Base-by-base conservation (phyloP, 2,329 filamentous ascomycete genomes). In the Aaosphaeria pasadenensis region DNA sequence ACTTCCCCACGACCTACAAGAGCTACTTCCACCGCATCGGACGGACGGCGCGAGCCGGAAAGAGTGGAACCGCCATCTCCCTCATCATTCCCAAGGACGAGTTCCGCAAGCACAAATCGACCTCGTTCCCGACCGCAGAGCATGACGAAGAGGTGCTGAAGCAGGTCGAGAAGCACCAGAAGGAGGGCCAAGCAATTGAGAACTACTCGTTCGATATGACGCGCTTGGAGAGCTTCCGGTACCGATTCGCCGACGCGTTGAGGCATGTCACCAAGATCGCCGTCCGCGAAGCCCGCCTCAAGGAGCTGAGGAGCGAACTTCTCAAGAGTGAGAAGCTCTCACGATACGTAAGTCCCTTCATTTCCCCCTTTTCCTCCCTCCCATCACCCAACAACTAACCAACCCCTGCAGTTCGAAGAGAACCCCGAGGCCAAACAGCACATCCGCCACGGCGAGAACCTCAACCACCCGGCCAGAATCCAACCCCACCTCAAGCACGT, bases 21-120 rank as follows among this genome's bases (percentile, higher is more conserved):
- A 95, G 90, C 6, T 99, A 99, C 71, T 95, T 89, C n/a, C 94
- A 99, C 72, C 86, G 94, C 46, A 95, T 99, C 61, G 94, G 94
- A 31, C 85, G 94, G 31, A 99, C 94, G 5, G 94, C 90, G 1
- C 84, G 94, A 52, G 94, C 91, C 2, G 92, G 91, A 7, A 89
- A 95, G 66, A 85, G 88, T 1, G 94, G 94, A 50, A 97, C 96
- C 81, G 91, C 94, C 0, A 80, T 99, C n/a, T 96, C 91, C 7
- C 96, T 99, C 69, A 88, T 95, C 44, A 81, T 99, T 3, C 92
- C 94, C 6, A 80, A 84, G 44, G 85, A 89, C 0, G 80, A 86
- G 41, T 96, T 87, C 71, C 84, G 88, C 58, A 96, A 96, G 71
- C 92, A 97, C 74, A 89, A 90, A 63, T 86, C 91, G 1, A 97